phyloP scores from a whole-genome alignment of 768 basidiomycete genomes.

The Coprinopsis cinerea region DNA sequence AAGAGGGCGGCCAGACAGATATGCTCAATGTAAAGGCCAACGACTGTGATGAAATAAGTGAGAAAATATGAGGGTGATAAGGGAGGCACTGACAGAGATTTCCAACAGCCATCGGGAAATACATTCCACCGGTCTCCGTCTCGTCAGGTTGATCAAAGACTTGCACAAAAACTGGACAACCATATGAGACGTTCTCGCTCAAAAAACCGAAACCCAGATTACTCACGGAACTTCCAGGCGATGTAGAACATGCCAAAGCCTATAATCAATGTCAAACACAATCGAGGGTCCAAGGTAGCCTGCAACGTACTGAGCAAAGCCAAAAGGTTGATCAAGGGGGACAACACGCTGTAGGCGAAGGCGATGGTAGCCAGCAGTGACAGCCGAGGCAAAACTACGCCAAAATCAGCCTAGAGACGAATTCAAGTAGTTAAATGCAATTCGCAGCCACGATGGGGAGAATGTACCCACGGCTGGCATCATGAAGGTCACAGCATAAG shows the following conservation, averaged over 20 bases:
- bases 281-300: not conserved
- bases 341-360: slow-evolving; percentile 56
- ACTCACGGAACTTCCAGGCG: slow-evolving; percentile 52
- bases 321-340: slow-evolving; percentile 62
- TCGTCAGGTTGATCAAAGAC: slow-evolving; percentile 50
- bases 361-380: slow-evolving; percentile 48
- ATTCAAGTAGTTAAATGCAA: not conserved
- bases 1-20: slow-evolving; percentile 60
- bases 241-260: slow-evolving; percentile 53
- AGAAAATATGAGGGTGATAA: slow-evolving; percentile 14
- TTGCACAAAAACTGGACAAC: slow-evolving; percentile 36
- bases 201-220: not conserved
- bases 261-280: slow-evolving; percentile 11
- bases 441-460: not conserved
- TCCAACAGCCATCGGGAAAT: slow-evolving; percentile 40
- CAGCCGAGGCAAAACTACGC: slow-evolving; percentile 41
- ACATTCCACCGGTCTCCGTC: slow-evolving; percentile 40
- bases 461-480: slow-evolving; percentile 43
- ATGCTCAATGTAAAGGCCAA: slow-evolving; percentile 69
- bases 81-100: slow-evolving; percentile 37
- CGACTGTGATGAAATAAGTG: slow-evolving; percentile 31
- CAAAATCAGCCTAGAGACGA: slow-evolving; percentile 47
- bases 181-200: not conserved
- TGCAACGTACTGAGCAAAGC: slow-evolving; percentile 44
- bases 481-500: slow-evolving; percentile 49